Percentiles rank a stretch among this genome's conserved stretches.
Evolutionary conservation across 2,329 filamentous ascomycete species (phyloP).

Genomic region (Colletotrichum shisoi): DNA sequence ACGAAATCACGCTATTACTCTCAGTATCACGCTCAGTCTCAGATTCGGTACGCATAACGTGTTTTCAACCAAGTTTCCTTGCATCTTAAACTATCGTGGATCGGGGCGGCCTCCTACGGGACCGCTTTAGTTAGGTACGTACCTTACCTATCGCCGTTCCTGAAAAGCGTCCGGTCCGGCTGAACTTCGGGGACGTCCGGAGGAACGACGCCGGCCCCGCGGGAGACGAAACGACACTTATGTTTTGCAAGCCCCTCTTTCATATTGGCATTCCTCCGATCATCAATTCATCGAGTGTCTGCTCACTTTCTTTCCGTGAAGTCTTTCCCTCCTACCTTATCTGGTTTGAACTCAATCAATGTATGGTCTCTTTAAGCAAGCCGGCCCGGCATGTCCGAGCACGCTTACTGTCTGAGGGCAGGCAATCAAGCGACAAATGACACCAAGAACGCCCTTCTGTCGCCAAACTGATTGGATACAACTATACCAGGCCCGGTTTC

Average conservation of each 20-base stretch:
- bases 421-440: neutral
- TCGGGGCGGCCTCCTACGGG: too few species aligned
- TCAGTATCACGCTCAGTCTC: too few species aligned
- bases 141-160: too few species aligned
- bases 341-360: too few species aligned
- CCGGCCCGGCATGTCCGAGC: neutral
- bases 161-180: neutral
- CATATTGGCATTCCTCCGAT: neutral
- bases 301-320: neutral
- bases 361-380: neutral
- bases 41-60: too few species aligned
- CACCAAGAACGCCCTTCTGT: neutral
- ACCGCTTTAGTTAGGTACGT: too few species aligned
- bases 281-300: neutral
- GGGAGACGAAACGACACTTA: neutral
- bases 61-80: too few species aligned
- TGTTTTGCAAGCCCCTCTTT: neutral
- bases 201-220: neutral
- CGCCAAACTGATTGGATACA: neutral
- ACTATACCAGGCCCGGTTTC: neutral
- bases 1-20: too few species aligned
- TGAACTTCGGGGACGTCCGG: constrained; percentile 7
- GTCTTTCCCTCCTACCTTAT: too few species aligned
- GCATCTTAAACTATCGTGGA: too few species aligned
- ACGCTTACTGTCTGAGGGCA: too few species aligned